Base-by-base conservation (phyloP, 768 basidiomycete species). In the Leccinum longicurvipes region DNA sequence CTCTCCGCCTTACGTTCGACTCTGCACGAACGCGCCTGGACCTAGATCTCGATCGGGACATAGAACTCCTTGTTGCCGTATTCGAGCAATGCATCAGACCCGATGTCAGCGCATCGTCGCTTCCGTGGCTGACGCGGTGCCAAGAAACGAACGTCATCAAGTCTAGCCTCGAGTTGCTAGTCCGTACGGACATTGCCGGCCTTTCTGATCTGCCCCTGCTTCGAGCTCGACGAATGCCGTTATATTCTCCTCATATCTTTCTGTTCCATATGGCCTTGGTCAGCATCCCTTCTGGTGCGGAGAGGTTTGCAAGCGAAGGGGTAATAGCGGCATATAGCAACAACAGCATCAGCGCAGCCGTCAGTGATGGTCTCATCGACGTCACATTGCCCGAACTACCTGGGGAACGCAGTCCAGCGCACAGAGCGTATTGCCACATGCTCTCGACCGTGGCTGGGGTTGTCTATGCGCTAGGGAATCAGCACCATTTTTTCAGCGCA, bases 181-280 rank as follows among this genome's bases (percentile, higher is more conserved):
- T 78, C 27, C 80, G 81, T 54, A 80, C 82, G 28, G 87, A 93
- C 61, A 73, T 93, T 5, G 80, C 81, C 29, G 90, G 90, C 14
- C 67, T 86, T 14, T 83, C 87, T 12, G 86, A 91, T 60, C 68
- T 89, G 1, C 75, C 82, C 2, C 72, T 86, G 11, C 78, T 90
- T 17, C 75, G 87, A 21, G 65, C 80, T 1, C 81, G 82, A 45
- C 86, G 85, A 53, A 78, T 82, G 65, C 82, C 89, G 12, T 72
- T 89, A 25, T 92, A 92, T 64, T 78, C 87, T 0, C 84, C 88
- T 0, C 87, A 91, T 62, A 76, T 96, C 54, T 82, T 97, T 52
- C 75, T 87, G 28, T 91, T 97, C 75, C 93, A 96, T 65, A 87
- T 93, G 77, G 83, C 90, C 1, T 73, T 97, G 19, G 91, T 89